These are phyloP conservation scores for Fomitiporia mediterranea DNA, from an alignment of 1,284 basidiomycete genomes.

Conservation along the genomic window DNA sequence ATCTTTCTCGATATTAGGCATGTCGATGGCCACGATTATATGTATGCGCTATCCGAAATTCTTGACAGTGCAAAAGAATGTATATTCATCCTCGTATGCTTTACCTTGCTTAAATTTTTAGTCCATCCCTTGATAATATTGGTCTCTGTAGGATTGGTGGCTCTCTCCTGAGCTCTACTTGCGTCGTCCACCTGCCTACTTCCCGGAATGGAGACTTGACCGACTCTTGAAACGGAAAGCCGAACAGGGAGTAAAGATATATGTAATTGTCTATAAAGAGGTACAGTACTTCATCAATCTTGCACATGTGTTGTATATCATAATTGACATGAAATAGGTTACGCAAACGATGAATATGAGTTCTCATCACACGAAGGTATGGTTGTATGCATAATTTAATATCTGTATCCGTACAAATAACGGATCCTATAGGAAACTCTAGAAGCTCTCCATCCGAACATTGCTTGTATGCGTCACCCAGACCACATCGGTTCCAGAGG, in stretches of 20 bases:
- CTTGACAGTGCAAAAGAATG: constrained; percentile 71
- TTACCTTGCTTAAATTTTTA: neutral
- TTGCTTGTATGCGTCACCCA: constrained; percentile 82
- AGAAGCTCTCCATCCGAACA: constrained; percentile 81
- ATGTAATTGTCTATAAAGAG: constrained; percentile 89
- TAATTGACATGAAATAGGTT: constrained; percentile 45
- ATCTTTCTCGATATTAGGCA: constrained; percentile 45
- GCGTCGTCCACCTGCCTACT: constrained; percentile 79
- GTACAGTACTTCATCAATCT: constrained; percentile 28
- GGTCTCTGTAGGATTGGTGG: constrained; percentile 72
- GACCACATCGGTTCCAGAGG: constrained; percentile 84
- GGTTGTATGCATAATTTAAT: constrained; percentile 17
- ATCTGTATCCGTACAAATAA: constrained; percentile 3
- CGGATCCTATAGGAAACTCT: constrained; percentile 53
- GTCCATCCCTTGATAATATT: neutral
- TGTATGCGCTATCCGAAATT: constrained; percentile 89
- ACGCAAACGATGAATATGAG: constrained; percentile 86
- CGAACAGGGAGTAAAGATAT: constrained; percentile 83
- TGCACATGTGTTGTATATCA: neutral
- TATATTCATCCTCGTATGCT: constrained; percentile 72
- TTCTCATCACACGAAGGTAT: constrained; percentile 79
- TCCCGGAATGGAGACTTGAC: constrained; percentile 86
- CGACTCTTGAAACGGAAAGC: constrained; percentile 82
- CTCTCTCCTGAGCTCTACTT: constrained; percentile 89
- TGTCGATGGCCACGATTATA: constrained; percentile 89